Evolutionary conservation across 2,329 filamentous ascomycete genomes (phyloP), one percentile per base, ranked within the genome.

Genomic region (Neofusicoccum sp.): DNA sequence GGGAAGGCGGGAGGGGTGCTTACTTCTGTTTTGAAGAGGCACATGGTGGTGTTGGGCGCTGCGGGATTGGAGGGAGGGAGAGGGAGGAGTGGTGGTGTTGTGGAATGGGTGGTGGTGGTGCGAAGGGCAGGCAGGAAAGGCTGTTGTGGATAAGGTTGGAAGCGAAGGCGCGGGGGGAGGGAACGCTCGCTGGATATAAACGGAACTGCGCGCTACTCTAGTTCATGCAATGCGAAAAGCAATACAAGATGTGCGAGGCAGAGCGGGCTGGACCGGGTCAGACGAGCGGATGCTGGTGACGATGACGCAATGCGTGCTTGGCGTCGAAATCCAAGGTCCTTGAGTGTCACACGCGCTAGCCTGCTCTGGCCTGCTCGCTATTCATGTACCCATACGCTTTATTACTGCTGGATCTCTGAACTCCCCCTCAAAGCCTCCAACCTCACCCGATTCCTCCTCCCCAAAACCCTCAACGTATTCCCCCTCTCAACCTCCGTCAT

Each of bases 401-500:
- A 11, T 48, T 31, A 16, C 22, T 48, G 22, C 22, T 4, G 14
- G 1, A 11, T 31, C 8, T 48, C 45, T 49, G 34, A 49, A n/a
- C 16, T 8, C 58, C 70, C 77, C 74, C 79, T 81, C 69, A 92
- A 73, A 34, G 78, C 81, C 54, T 83, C 85, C 67, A 89, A 72
- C 12, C 90, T 79, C 70, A 82, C 67, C 78, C 88, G 82, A 72
- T 93, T 93, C 71, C 90, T 80, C 81, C 85, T 89, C 8, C 86
- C 85, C 68, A 93, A 71, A 52, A 92, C 77, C 49, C 87, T 81
- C 72, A 92, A 67, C 41, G 89, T 91, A 70, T 87, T 90, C 72
- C 84, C 77, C 73, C 80, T 82, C 80, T 93, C 90, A 6, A 86
- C 81, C 31, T 86, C 85, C 2, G 84, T 84, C 90, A 93, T 92